These are phyloP conservation scores for Colletotrichum spaethianum DNA, from an alignment of 2,329 filamentous ascomycete genomes.

Conservation along the genomic window DNA sequence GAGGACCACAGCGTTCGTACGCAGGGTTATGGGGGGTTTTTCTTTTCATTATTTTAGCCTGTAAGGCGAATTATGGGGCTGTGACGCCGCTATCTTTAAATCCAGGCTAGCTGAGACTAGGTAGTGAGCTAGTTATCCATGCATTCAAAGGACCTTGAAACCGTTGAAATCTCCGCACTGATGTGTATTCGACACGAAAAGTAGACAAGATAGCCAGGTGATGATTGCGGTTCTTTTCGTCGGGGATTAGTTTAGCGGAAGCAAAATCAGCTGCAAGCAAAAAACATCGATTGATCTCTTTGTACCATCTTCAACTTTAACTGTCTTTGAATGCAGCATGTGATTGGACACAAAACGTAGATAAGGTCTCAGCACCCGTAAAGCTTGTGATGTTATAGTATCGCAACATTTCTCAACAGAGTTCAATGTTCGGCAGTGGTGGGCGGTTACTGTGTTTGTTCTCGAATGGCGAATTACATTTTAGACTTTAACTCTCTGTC, in stretches of 20 bases:
- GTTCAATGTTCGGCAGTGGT: not conserved
- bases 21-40: constrained; percentile 31
- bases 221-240: not conserved
- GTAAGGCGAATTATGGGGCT: constrained; percentile 14
- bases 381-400: not conserved
- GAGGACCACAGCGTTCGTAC: too few species aligned
- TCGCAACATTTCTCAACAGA: not conserved
- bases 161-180: not conserved
- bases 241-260: not conserved
- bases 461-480: not conserved
- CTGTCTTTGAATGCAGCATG: not conserved
- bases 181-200: not conserved
- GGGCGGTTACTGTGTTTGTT: too few species aligned
- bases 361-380: not conserved
- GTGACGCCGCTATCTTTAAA: constrained; percentile 8
- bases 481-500: constrained; percentile 33
- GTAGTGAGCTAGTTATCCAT: not conserved
- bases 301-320: not conserved
- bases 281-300: not conserved
- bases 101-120: not conserved
- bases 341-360: not conserved
- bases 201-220: not conserved
- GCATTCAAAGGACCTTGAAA: not conserved
- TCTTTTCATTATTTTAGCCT: constrained; percentile 2
- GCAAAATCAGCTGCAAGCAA: not conserved